A percentile compares a stretch with the other conserved stretches of the same genome.
Evolutionary conservation across 192 early-diverging fungal genomes (phyloP).

Genomic region (Entophlyctis luteolus): DNA sequence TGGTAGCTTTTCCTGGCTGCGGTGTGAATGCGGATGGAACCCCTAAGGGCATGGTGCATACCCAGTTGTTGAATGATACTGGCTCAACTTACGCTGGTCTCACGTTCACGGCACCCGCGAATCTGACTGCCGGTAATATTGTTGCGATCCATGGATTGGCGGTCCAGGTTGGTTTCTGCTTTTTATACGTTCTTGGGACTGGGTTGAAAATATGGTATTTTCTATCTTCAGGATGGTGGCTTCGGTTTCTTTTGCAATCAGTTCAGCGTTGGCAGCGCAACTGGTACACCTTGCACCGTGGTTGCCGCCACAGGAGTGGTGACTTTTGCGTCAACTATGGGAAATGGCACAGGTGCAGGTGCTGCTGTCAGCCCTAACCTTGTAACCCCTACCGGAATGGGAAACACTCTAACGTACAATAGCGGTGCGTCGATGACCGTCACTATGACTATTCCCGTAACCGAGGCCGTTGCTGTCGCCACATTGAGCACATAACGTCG

Average conservation of each 20-base stretch:
- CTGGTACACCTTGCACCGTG: neutral
- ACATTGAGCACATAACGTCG: no score
- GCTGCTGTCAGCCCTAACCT: neutral
- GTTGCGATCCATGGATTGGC: neutral
- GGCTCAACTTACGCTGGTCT: neutral
- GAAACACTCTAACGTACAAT: no score
- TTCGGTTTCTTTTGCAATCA: neutral
- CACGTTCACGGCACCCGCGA: neutral
- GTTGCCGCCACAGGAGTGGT: neutral
- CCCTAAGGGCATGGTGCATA: neutral
- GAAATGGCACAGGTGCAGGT: neutral
- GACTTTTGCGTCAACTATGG: neutral
- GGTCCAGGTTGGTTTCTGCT: no score
- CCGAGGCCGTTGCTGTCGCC: no score
- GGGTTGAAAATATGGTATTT: no score
- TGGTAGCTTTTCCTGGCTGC: neutral
- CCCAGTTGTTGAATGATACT: neutral
- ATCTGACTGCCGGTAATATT: neutral
- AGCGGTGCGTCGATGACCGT: no score
- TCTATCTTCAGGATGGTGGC: neutral
- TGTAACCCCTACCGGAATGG: neutral
- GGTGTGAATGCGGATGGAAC: neutral
- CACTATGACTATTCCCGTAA: no score
- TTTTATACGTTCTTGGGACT: no score
- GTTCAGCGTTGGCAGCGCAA: neutral